Base-by-base conservation (phyloP, 805 yeast species). In the Ogataea trehaloabstinens region DNA sequence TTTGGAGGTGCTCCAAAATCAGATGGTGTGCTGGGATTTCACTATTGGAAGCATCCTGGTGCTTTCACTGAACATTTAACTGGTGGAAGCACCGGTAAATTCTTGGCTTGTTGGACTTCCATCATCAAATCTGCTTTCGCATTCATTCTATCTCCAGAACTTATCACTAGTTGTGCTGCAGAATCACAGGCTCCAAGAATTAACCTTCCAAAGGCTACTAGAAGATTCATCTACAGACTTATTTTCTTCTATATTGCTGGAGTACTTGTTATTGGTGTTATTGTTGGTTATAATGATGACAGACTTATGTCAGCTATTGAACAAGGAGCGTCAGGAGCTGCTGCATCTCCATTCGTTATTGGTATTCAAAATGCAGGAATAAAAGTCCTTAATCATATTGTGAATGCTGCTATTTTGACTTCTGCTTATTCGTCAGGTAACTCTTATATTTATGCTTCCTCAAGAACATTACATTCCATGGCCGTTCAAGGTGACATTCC, bases 301-400 rank as follows among this genome's bases (percentile, higher is more conserved):
- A 56, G 66, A 41, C 62, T 72, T 35, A 61, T 74, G 49, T 50
- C 49, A 33, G 76, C 75, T 13, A 60, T 74, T 49, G 68, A 64
- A n/a, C 63, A 67, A 25, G 82, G 80, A 49, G 45, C 59, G 11
- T 50, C 67, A 11, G 76, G 79, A 46, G 93, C 95, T 4, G 76
- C 82, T 32, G 91, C 91, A 16, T 84, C 95, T 12, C 96, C 96
- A 24, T 88, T 85, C 53, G 91, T 86, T 37, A 81, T 86, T 57
- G 95, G 95, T 38, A 82, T 87, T 53, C 77, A 77, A 53, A 73
- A 71, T 49, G 85, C 87, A 13, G 70, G 76, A 35, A 85, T 87
- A 48, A 56, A 59, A 20, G 90, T 77, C 2, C 67, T 88, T 47
- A 90, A 87, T 40, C 85, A 82, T 49, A 77, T 89, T 34, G 73